Percentiles rank a stretch among this genome's conserved stretches.
These are phyloP conservation scores for Mycena galopus DNA, from an alignment of 768 basidiomycete genomes.

Conservation along the genomic window DNA sequence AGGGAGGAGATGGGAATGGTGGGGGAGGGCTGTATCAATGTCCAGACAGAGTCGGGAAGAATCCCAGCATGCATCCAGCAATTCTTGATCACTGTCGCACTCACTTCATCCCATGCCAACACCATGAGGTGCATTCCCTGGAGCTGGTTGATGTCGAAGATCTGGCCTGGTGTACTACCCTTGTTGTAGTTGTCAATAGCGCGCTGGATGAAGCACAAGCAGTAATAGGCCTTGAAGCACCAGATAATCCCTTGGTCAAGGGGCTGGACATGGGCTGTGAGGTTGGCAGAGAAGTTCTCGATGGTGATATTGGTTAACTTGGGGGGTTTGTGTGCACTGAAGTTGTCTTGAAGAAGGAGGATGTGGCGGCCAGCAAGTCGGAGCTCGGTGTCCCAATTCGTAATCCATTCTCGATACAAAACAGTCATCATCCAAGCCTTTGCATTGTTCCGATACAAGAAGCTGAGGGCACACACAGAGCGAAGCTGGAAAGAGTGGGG, in stretches of 20 bases:
- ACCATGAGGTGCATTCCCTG: conserved; percentile 48
- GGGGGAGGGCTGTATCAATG: conserved; percentile 13
- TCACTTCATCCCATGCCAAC: conserved; percentile 42
- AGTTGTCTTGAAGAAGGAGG: conserved; percentile 39
- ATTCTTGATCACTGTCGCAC: conserved; percentile 41
- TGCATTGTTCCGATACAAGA: conserved; percentile 51
- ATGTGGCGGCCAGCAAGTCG: conserved; percentile 26
- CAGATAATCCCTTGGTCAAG: conserved; percentile 37
- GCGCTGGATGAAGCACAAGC: conserved; percentile 41
- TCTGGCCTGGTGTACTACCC: conserved; percentile 45
- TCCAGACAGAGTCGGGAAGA: conserved; percentile 33
- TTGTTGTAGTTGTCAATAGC: conserved; percentile 48
- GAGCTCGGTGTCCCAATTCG: conserved; percentile 18
- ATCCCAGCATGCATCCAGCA: conserved; percentile 49
- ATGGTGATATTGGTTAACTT: conserved; percentile 29
- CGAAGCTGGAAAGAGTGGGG: conserved; percentile 48
- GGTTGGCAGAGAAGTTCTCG: conserved; percentile 38
- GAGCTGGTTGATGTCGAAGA: conserved; percentile 52
- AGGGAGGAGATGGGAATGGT: conserved; percentile 41
- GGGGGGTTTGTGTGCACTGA: conserved; percentile 28
- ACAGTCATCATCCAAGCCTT: conserved; percentile 55
- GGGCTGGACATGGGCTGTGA: conserved; percentile 40
- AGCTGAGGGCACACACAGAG: conserved; percentile 46
- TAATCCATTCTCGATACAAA: conserved; percentile 52
- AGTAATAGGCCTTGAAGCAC: conserved; percentile 49